Evolutionary conservation across 805 yeast species (phyloP).

Genomic region (Hanseniaspora lindneri): DNA sequence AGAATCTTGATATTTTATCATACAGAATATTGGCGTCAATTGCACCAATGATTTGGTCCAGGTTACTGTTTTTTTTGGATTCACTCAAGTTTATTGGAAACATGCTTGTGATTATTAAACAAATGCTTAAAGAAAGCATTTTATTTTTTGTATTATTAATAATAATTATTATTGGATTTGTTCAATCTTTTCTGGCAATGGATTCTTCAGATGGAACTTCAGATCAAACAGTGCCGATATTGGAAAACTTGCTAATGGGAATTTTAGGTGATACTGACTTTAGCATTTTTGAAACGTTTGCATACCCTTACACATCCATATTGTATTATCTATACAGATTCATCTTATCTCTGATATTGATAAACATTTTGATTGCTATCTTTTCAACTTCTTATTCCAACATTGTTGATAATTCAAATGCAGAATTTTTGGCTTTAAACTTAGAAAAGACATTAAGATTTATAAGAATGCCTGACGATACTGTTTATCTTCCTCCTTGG

Average conservation of each 20-base stretch:
- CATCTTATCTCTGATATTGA: conserved; percentile 57
- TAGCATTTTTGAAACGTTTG: conserved; percentile 55
- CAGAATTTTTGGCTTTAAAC: conserved; percentile 73
- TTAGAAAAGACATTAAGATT: conserved; percentile 75
- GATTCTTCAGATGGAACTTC: conserved; percentile 79
- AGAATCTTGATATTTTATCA: conserved; percentile 40
- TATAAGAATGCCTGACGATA: conserved; percentile 78
- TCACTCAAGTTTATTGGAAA: conserved; percentile 76
- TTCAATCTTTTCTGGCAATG: conserved; percentile 77
- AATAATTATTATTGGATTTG: conserved; percentile 64
- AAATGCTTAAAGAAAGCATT: conserved; percentile 79
- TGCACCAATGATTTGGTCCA: conserved; percentile 78
- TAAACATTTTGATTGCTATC: conserved; percentile 74
- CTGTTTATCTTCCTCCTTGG: conserved; percentile 75
- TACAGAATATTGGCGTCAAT: conserved; percentile 65
- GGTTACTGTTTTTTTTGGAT: conserved; percentile 64
- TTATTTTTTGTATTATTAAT: conserved; percentile 63
- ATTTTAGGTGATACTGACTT: conserved; percentile 67
- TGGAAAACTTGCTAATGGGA: conserved; percentile 55
- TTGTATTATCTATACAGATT: conserved; percentile 69
- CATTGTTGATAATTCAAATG: conserved; percentile 70
- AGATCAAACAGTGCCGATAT: conserved; percentile 56
- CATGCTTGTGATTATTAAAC: conserved; percentile 72
- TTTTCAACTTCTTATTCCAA: conserved; percentile 74
- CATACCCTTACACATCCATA: conserved; percentile 76